These are phyloP conservation scores for Nigrospora sphaerica DNA, from an alignment of 2,329 filamentous ascomycete genomes.

Conservation along the genomic window DNA sequence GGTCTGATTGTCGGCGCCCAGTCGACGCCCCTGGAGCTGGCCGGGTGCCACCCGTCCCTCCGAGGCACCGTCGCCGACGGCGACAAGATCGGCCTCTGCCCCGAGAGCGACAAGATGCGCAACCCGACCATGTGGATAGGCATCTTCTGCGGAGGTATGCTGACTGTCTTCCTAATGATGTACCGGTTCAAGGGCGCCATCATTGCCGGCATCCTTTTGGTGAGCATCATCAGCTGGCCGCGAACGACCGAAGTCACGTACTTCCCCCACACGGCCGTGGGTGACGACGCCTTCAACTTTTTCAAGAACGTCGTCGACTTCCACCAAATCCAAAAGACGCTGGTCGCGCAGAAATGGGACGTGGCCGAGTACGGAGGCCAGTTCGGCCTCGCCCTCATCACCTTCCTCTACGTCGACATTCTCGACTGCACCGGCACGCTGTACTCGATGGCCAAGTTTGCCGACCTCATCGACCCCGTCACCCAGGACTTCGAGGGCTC, in stretches of 20 bases:
- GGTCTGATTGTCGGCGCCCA: conserved; percentile 65
- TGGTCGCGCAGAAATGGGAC: conserved; percentile 69
- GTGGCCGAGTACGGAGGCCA: conserved; percentile 62
- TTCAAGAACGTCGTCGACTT: conserved; percentile 85
- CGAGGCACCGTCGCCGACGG: conserved; percentile 21
- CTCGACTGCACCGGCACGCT: conserved; percentile 80
- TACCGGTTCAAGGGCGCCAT: conserved; percentile 84
- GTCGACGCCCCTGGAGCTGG: conserved; percentile 65
- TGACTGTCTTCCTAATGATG: conserved; percentile 75
- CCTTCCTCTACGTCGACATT: conserved; percentile 87
- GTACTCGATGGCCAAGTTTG: conserved; percentile 85
- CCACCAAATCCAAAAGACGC: conserved; percentile 63
- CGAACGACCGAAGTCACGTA: conserved; percentile 69
- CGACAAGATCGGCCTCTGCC: conserved; percentile 49
- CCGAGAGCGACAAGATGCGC: conserved; percentile 64
- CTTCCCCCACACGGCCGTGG: conserved; percentile 66
- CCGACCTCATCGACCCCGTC: conserved; percentile 69
- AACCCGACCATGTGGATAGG: conserved; percentile 81
- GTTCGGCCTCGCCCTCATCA: conserved; percentile 78
- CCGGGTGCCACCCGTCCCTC: conserved; percentile 51
- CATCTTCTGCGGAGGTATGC: conserved; percentile 76
- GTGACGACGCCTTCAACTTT: conserved; percentile 70
- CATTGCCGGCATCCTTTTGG: conserved; percentile 74
- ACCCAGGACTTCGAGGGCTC: conserved; percentile 87
- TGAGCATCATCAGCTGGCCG: conserved; percentile 86